Conservation (phyloP, 176 grass and related monocot species). For the Phoenix dactylifera region DNA sequence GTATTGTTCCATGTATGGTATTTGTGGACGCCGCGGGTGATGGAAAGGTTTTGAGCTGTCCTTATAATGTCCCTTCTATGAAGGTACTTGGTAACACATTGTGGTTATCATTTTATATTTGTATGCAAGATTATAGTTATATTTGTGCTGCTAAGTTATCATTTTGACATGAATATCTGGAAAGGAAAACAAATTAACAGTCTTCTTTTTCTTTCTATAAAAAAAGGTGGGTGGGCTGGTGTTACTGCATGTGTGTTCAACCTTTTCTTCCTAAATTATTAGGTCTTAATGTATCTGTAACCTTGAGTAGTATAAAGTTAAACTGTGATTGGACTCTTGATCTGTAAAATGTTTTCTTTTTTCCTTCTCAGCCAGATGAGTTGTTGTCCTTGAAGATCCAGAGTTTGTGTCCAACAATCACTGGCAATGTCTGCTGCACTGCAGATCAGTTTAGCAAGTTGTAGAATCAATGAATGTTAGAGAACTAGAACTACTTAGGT, state of each 20-base stretch:
- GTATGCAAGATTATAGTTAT: no score
- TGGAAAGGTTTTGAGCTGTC: constrained; percentile 83
- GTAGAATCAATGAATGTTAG: background rate
- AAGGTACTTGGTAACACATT: constrained; percentile 45
- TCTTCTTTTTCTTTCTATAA: no score
- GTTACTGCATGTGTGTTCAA: no score
- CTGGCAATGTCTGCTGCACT: constrained; percentile 68
- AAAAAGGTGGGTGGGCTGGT: no score
- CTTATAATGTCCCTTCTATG: constrained; percentile 63
- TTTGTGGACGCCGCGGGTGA: constrained; percentile 72
- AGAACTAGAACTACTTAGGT: background rate
- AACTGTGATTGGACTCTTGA: no score
- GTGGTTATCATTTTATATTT: constrained; percentile 7
- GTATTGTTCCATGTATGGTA: constrained; percentile 90
- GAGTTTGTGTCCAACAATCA: constrained; percentile 96
- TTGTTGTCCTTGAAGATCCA: constrained; percentile 87
- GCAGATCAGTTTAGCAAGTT: constrained; percentile 50
- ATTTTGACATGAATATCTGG: no score
- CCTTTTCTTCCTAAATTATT: no score
- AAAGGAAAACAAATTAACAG: no score
- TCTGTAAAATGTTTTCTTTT: background rate
- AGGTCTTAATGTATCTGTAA: no score
- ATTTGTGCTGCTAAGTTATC: no score
- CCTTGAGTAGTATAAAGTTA: no score
- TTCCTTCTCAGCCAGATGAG: constrained; percentile 67